phyloP scores from a whole-genome alignment of 2,329 filamentous ascomycete genomes.

The Ceratocystis smalleyi region DNA sequence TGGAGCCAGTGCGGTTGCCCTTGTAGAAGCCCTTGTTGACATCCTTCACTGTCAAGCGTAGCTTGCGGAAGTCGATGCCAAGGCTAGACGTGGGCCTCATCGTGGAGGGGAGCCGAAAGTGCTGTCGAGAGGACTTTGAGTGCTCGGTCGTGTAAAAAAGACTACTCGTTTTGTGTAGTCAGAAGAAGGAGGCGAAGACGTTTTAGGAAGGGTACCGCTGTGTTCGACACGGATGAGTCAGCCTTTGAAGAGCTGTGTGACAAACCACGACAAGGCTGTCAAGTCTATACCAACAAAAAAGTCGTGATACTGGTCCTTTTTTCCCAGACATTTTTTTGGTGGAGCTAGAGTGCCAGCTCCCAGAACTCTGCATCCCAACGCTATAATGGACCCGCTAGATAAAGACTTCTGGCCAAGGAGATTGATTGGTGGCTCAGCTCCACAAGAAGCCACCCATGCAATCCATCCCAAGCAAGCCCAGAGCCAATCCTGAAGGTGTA shows the following conservation, averaged over 20 bases:
- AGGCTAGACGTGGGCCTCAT: conserved; percentile 58
- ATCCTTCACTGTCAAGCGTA: conserved; percentile 80
- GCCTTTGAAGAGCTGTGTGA: not conserved
- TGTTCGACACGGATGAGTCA: no score
- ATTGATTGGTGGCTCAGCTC: not conserved
- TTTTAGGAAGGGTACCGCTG: not conserved
- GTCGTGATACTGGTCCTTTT: not conserved
- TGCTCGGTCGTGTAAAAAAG: not conserved
- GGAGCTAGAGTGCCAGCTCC: not conserved
- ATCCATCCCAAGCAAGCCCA: not conserved
- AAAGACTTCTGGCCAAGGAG: not conserved
- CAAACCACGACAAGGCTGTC: not conserved
- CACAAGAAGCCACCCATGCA: not conserved
- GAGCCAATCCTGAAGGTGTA: not conserved
- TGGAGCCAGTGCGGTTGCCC: conserved; percentile 74
- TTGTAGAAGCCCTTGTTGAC: conserved; percentile 94
- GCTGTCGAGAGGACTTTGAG: not conserved
- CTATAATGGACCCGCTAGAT: not conserved
- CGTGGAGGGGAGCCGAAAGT: conserved; percentile 19
- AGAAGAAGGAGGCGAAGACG: no score
- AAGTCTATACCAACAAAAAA: not conserved
- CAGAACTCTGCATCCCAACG: not conserved
- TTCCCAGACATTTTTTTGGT: not conserved
- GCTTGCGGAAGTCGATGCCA: conserved; percentile 53
- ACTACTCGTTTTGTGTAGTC: not conserved